A percentile compares a stretch with the other conserved stretches of the same genome.
phyloP scores from a whole-genome alignment of 345 rosid species.

The Citrus hindsii region DNA sequence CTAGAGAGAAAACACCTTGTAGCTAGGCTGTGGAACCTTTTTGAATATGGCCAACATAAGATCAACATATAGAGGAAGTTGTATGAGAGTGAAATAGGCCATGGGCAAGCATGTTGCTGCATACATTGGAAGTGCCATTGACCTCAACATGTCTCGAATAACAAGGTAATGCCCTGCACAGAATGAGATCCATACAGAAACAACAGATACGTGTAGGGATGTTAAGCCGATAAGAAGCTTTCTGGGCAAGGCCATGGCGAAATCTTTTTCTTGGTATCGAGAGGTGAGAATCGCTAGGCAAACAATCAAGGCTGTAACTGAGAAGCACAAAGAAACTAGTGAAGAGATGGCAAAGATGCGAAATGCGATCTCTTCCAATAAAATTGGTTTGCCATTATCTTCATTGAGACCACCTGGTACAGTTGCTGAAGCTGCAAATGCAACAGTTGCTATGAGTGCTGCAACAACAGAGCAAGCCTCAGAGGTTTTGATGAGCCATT shows the following conservation, averaged over 20 bases:
- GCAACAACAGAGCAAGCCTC: constrained; percentile 36
- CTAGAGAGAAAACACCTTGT: not conserved
- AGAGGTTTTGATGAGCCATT: constrained; percentile 27
- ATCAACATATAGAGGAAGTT: constrained; percentile 3
- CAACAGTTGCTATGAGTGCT: constrained; percentile 32
- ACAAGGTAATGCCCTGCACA: constrained; percentile 32
- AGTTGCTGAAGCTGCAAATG: constrained; percentile 26
- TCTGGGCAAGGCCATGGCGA: constrained; percentile 7
- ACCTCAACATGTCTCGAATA: constrained; percentile 1
- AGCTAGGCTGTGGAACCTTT: not conserved
- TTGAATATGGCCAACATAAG: not conserved
- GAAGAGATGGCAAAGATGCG: constrained; percentile 21
- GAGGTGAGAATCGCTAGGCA: constrained; percentile 27
- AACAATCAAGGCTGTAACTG: constrained; percentile 17
- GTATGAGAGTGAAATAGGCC: not conserved
- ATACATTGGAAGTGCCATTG: constrained; percentile 1
- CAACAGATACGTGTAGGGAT: constrained; percentile 21
- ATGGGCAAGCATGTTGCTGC: constrained; percentile 13
- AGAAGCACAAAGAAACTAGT: constrained; percentile 26
- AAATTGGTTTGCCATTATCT: not conserved
- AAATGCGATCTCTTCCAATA: not conserved
- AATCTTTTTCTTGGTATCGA: constrained; percentile 22
- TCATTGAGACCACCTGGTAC: constrained; percentile 19
- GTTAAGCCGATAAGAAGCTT: constrained; percentile 25
- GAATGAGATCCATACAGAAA: constrained; percentile 19